Conservation (phyloP, 441 rosid genomes). For the Corymbia calophylla region DNA sequence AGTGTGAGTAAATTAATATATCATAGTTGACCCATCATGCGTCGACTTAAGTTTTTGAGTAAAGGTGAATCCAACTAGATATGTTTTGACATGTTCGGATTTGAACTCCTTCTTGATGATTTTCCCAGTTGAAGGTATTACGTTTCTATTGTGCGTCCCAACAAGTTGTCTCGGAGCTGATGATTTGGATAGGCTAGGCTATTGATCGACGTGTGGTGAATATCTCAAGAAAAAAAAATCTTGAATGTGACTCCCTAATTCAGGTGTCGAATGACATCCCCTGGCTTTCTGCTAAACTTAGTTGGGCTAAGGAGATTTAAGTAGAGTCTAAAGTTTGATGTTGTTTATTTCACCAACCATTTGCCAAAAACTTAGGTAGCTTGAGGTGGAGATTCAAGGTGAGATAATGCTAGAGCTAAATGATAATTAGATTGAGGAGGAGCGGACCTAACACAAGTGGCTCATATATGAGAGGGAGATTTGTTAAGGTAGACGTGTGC, state of each 20-base stretch:
- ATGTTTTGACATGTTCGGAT: accelerated
- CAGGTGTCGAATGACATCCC: not conserved
- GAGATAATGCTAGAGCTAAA: not conserved
- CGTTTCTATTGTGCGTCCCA: no score
- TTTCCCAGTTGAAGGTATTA: not conserved
- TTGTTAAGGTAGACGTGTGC: not conserved
- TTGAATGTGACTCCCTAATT: not conserved
- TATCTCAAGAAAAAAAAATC: not conserved
- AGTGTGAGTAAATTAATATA: not conserved
- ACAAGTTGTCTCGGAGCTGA: not conserved
- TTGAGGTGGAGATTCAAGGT: not conserved
- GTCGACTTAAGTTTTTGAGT: accelerated
- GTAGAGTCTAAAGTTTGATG: not conserved
- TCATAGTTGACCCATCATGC: accelerated
- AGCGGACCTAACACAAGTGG: not conserved
- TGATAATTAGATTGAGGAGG: not conserved
- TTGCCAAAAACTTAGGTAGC: not conserved
- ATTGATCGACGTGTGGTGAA: not conserved
- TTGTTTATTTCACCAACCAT: not conserved
- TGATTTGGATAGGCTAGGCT: not conserved
- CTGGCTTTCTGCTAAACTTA: not conserved
- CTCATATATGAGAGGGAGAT: not conserved
- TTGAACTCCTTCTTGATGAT: not conserved
- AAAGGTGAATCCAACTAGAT: not conserved
- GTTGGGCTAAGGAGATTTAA: not conserved